phyloP scores from a whole-genome alignment of 352 stramenopile genomes.

The Aphanomyces invadans region DNA sequence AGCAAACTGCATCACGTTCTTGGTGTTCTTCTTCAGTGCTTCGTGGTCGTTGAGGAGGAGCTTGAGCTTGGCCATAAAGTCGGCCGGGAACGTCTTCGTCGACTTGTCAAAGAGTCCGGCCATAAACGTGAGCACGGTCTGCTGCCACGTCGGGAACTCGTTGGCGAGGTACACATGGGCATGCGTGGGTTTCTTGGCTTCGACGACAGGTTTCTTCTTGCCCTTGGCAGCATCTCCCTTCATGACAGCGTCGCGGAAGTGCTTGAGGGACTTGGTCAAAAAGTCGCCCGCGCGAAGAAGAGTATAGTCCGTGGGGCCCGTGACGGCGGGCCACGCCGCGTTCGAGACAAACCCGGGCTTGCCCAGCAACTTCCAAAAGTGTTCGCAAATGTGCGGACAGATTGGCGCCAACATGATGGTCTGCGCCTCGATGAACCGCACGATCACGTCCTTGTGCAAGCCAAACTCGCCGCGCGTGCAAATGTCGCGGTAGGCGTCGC shows the following conservation, averaged over 20 bases:
- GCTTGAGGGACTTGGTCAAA: constrained; percentile 86
- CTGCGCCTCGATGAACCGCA: constrained; percentile 90
- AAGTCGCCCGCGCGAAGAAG: constrained; percentile 91
- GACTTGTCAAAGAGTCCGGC: constrained; percentile 47
- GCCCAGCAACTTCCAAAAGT: constrained; percentile 89
- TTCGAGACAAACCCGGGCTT: constrained; percentile 88
- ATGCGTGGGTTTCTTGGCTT: constrained; percentile 82
- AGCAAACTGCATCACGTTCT: constrained; percentile 96
- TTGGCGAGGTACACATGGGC: constrained; percentile 81
- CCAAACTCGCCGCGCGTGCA: constrained; percentile 71
- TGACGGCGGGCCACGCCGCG: constrained; percentile 75
- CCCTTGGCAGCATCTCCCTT: constrained; percentile 86
- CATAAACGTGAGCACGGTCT: constrained; percentile 83
- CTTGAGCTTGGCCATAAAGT: constrained; percentile 88
- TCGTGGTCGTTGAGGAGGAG: constrained; percentile 56
- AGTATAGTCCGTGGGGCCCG: constrained; percentile 85
- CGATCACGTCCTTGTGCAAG: constrained; percentile 91
- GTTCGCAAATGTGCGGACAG: constrained; percentile 91
- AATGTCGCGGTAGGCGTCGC: constrained; percentile 97
- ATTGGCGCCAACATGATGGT: constrained; percentile 94
- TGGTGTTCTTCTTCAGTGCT: constrained; percentile 84
- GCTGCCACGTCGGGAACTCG: constrained; percentile 78
- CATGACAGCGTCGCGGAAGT: constrained; percentile 81
- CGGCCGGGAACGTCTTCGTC: constrained; percentile 58
- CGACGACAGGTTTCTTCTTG: constrained; percentile 74